Conservation (phyloP, 257 asterid species). For the Solanum virginianum region DNA sequence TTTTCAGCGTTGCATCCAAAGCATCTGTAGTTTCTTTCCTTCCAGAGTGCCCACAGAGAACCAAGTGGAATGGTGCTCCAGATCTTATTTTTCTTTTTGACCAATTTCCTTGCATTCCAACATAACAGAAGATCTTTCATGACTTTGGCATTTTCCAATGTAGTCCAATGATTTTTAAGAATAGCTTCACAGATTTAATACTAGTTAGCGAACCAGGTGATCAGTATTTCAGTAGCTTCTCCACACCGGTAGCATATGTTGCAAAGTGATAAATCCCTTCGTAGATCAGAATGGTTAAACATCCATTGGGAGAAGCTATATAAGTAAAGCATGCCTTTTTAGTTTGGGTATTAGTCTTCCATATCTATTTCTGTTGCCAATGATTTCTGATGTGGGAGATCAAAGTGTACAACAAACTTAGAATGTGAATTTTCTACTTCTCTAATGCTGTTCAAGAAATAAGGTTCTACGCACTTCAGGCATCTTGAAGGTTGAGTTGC, state of each 20-base stretch:
- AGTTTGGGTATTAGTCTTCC: neutral
- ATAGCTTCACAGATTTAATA: neutral
- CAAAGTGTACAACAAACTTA: neutral
- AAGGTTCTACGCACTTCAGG: neutral
- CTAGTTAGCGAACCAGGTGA: neutral
- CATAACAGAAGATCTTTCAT: neutral
- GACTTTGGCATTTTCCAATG: neutral
- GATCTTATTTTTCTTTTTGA: neutral
- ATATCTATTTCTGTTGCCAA: neutral
- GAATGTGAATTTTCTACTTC: neutral
- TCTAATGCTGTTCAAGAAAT: neutral
- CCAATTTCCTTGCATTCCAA: neutral
- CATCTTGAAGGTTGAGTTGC: neutral
- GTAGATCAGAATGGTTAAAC: neutral
- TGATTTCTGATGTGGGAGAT: neutral
- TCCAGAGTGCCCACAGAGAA: neutral
- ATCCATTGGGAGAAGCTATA: neutral
- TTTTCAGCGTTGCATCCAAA: neutral
- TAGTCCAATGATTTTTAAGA: neutral
- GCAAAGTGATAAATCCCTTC: neutral
- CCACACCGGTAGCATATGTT: neutral
- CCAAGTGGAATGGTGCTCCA: neutral
- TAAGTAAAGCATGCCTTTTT: neutral
- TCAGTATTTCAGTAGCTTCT: neutral
- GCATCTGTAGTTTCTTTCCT: neutral